These are phyloP conservation scores for Metschnikowia matae DNA, from an alignment of 805 yeast species.

Conservation along the genomic window DNA sequence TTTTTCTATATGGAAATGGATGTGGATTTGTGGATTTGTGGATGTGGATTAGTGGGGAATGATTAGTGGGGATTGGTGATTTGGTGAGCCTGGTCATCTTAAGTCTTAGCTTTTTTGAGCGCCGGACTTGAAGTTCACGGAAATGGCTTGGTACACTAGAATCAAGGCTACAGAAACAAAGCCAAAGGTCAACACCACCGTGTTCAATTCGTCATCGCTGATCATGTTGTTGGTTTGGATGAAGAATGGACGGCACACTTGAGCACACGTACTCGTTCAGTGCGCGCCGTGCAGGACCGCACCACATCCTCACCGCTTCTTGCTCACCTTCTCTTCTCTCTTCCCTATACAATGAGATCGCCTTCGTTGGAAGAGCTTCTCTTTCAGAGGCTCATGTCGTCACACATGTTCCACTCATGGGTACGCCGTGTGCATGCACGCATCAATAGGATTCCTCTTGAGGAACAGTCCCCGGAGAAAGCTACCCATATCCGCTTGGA, in stretches of 20 bases:
- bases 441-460: slow-evolving; percentile 57
- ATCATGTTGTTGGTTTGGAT: slow-evolving; percentile 50
- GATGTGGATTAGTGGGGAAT: too few species aligned
- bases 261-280: slow-evolving; percentile 4
- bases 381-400: slow-evolving; percentile 45
- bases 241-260: not conserved
- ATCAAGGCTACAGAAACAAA: slow-evolving; percentile 67
- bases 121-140: slow-evolving; percentile 40
- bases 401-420: slow-evolving; percentile 57
- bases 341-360: slow-evolving; percentile 6
- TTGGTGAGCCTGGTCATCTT: too few species aligned
- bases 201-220: slow-evolving; percentile 73
- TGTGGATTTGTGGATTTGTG: too few species aligned
- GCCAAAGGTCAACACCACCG: slow-evolving; percentile 71
- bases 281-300: slow-evolving; percentile 5
- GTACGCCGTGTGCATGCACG: slow-evolving; percentile 60
- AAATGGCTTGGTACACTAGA: slow-evolving; percentile 63
- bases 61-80: too few species aligned
- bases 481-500: slow-evolving; percentile 21
- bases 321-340: not conserved
- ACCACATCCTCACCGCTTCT: not conserved
- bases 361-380: slow-evolving; percentile 21
- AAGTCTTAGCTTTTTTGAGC: not conserved
- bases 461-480: slow-evolving; percentile 20
- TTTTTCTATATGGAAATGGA: too few species aligned